Evolutionary conservation across 805 yeast species (phyloP).

Genomic region (Yarrowia deformans): DNA sequence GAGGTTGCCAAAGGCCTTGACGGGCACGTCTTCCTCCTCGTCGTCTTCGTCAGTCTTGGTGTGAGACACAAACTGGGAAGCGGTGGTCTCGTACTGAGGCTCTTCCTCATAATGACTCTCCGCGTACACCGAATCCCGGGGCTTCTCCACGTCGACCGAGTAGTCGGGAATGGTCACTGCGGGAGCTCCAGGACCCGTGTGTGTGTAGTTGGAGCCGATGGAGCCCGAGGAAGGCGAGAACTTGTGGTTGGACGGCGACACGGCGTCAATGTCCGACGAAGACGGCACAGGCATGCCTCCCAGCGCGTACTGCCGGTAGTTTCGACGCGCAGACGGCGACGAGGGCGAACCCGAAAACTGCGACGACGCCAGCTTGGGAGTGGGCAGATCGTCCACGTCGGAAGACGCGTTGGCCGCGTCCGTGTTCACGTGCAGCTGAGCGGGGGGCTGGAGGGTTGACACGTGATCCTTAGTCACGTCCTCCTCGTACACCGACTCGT

Average conservation of each 20-base stretch:
- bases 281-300: slow-evolving; percentile 33
- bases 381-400: slow-evolving; percentile 25
- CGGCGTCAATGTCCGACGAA: slow-evolving; percentile 22
- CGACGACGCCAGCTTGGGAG: slow-evolving; percentile 21
- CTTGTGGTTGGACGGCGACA: slow-evolving; percentile 28
- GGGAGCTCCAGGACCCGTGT: not conserved
- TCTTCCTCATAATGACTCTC: slow-evolving; percentile 27
- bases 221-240: slow-evolving; percentile 20
- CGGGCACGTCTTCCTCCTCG: slow-evolving; percentile 31
- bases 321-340: slow-evolving; percentile 30
- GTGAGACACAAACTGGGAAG: slow-evolving; percentile 24
- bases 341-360: slow-evolving; percentile 26
- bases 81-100: slow-evolving; percentile 1
- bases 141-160: slow-evolving; percentile 33
- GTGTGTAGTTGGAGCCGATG: slow-evolving; percentile 27
- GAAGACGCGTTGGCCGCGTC: slow-evolving; percentile 14
- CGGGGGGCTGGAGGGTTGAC: slow-evolving; percentile 3
- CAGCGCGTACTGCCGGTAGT: slow-evolving; percentile 37
- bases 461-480: not conserved
- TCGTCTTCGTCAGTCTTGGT: not conserved
- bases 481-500: slow-evolving; percentile 4
- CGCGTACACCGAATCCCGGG: slow-evolving; percentile 26
- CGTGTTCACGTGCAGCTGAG: slow-evolving; percentile 30
- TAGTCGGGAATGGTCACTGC: slow-evolving; percentile 21
- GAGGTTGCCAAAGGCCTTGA: slow-evolving; percentile 25